Evolutionary conservation across 73 alveolate genomes (phyloP), one percentile per base, ranked within the genome.

Genomic region (Paramecium sexaurelia): DNA sequence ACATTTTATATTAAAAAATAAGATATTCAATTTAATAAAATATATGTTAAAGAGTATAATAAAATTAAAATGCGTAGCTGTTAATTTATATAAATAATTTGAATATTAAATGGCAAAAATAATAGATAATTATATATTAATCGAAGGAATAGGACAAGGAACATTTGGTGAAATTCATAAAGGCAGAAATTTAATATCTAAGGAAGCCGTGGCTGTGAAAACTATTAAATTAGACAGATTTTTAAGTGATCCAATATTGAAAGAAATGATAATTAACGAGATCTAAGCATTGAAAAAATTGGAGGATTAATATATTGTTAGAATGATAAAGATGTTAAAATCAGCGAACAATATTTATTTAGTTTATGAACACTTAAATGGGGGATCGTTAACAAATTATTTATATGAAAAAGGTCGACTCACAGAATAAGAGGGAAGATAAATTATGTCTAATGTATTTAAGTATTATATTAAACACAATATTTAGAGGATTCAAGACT

Each of bases 161-260:
- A 88, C 91, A 8, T 88, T 88, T 69, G 94, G 94, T 39, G 94
- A 88, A 41, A 88, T 88, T 5, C 94, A 88, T 71, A 88, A 88
- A 88, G 94, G 94, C 47, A 39, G 94, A 41, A 88, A 88, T 43
- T 26, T 88, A 36, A 69, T 88, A 41, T 88, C 94, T 0, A 88
- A 88, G 24, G 94, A 88, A 71, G 94, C 94, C 15, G 94, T 88
- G 37, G 94, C 94, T 39, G 94, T 88, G 15, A 88, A 88, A 55
- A 88, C 94, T 39, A 68, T 88, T 3, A 45, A 88, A 68, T 82
- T 88, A 13, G 94, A 88, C 19, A 43, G 87, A 41, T 88, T 88
- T 55, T 43, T 88, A 32, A 88, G 71, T 88, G 94, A 88, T 35
- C 24, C 94, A 68, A 61, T 71, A 20, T 41, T 88, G 20, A 33